These are phyloP conservation scores for Mycena polygramma DNA, from an alignment of 768 basidiomycete genomes.

Conservation along the genomic window DNA sequence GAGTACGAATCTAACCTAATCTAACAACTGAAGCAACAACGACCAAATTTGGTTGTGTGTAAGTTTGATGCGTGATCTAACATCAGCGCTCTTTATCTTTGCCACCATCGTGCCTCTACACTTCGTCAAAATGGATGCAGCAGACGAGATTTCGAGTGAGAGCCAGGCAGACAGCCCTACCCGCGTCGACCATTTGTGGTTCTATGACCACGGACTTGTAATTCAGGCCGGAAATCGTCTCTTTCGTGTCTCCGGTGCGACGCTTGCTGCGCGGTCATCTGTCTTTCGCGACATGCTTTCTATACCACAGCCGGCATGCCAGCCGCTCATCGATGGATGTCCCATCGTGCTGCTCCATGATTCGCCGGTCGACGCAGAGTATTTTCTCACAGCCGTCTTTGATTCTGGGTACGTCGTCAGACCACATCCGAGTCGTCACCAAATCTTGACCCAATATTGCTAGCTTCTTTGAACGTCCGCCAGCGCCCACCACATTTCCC, in stretches of 20 bases:
- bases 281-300: constrained; percentile 25
- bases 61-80: no score
- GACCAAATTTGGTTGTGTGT: no score
- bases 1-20: no score
- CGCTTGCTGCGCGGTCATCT: constrained; percentile 17
- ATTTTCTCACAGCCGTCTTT: constrained; percentile 17
- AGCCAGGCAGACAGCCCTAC: background rate
- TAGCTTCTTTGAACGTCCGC: constrained; percentile 25
- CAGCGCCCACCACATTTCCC: no score
- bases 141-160: no score
- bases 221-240: constrained; percentile 16
- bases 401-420: constrained; percentile 8
- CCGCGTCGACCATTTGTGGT: constrained; percentile 20
- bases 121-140: no score
- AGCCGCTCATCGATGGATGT: constrained; percentile 19
- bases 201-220: constrained; percentile 9
- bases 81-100: no score
- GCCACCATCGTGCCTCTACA: no score
- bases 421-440: no score
- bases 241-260: constrained; percentile 20
- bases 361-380: constrained; percentile 10
- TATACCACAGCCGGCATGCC: constrained; percentile 14
- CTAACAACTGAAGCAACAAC: no score
- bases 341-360: constrained; percentile 18
- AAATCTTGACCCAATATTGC: background rate